Evolutionary conservation across 129 eudicot species (phyloP).

Genomic region (Arctium minus): DNA sequence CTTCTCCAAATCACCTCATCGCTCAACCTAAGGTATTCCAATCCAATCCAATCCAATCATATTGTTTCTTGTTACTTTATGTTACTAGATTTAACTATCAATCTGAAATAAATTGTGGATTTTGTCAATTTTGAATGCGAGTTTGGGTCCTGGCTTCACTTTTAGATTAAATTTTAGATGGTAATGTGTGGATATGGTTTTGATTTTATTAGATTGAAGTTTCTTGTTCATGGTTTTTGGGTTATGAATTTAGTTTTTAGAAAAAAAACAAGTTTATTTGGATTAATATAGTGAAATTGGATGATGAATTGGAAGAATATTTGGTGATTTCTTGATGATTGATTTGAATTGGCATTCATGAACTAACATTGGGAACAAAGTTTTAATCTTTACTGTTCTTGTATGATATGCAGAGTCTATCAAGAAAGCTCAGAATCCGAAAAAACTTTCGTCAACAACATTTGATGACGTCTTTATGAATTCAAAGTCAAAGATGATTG

Average conservation of each 20-base stretch:
- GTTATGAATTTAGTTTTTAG: not conserved
- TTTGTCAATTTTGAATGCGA: not conserved
- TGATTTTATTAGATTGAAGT: not conserved
- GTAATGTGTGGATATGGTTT: not conserved
- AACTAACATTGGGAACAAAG: conserved; percentile 1
- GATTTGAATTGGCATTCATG: not conserved
- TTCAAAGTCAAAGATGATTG: conserved; percentile 18
- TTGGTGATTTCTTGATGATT: not conserved
- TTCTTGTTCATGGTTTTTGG: conserved; percentile 9
- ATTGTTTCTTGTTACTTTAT: not conserved
- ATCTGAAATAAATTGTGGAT: not conserved
- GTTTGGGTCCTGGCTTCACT: too few species aligned
- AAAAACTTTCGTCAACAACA: conserved; percentile 22
- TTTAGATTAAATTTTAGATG: not conserved
- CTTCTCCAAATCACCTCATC: conserved; percentile 37
- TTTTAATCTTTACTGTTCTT: conserved; percentile 2
- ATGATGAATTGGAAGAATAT: not conserved
- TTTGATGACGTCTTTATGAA: conserved; percentile 30
- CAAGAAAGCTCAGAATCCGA: conserved; percentile 36
- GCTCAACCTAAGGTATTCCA: conserved; percentile 12
- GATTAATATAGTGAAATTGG: not conserved
- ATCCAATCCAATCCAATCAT: conserved; percentile 19
- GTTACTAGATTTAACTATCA: not conserved
- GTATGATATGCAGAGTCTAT: conserved; percentile 39
- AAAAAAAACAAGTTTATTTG: not conserved